Base-by-base conservation (phyloP, 805 yeast species). In the Starmerella lactis-condensi region DNA sequence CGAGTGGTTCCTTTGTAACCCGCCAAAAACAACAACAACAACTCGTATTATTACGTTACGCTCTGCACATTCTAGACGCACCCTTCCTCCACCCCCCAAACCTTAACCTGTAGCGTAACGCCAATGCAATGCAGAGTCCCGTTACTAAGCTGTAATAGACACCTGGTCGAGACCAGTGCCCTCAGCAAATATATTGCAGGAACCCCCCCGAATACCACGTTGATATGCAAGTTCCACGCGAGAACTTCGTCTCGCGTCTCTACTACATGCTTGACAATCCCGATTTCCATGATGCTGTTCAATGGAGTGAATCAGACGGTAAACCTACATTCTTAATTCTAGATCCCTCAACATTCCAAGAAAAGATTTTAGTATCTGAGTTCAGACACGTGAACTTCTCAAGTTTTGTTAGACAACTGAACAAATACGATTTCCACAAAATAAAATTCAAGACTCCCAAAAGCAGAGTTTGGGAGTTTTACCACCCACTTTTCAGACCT, bases 351-450 rank as follows among this genome's bases (percentile, higher is more conserved):
- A 29, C 29, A 12, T 42, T 45, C 33, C 48, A 40, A 28, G 38
- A 38, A 16, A 26, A 23, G 31, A 76, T 89, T 10, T 64, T 89
- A 30, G 96, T 96, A 11, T 69, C 72, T 31, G 93, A 85, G 54
- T 89, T 89, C 61, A 85, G 83, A 47, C 98, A 89, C 55, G 69
- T 81, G 35, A 89, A 89, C 57, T 89, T 85, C 57, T 85, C 96
- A 22, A 70, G 83, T 44, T 85, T 85, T 58, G 96, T 85, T 14
- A 67, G 98, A 28, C 98, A 89, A 52, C 62, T 89, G 46, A 89
- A 89, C 62, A 89, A 89, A 55, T 89, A 89, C 50, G 98, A 85
- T 54, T 89, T 89, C 60, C 98, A 89, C 61, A 89, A 89, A 57
- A 92, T 89, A 27, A 78, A 85, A 50, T 62, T 76, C 24, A 67